Evolutionary conservation across 1,139 yeast genomes (phyloP), one percentile per base, ranked within the genome.

Genomic region (Suhomyces bokatorum): DNA sequence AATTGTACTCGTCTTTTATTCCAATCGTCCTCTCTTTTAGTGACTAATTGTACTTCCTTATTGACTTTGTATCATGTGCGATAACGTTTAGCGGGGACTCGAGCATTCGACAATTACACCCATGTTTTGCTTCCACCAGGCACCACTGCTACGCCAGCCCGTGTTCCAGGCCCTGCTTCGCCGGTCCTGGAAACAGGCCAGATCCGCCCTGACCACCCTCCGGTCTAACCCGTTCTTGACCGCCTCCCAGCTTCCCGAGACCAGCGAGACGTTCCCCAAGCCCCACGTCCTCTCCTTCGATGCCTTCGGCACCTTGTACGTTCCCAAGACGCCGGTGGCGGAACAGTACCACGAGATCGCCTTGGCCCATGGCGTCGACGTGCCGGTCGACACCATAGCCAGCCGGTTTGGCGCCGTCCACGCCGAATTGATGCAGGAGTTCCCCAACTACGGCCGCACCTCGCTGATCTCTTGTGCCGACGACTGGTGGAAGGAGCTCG

Each of bases 381-480:
- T 69, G 29, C 62, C 73, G 2, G 44, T 53, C 1, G 63, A 58
- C 2, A 52, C 56, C 3, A 65, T 73, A 16, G 58, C 53, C 15
- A 12, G 45, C 4, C 63, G 62, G 1, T 73, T 73, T 42, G 69
- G 75, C 2, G 14, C 22, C 3, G 50, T 62, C 1, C 66, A 70
- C 49, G 51, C 60, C 13, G 53, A 55, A 15, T 51, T 73, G 51
- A 46, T 53, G 15, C 34, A 51, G 14, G 50, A 63, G 43, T 77
- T 66, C 54, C 90, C 90, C 12, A 81, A 83, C 54, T 84, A 81
- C 55, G 91, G 91, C 1, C 80, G 79, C 48, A 50, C 55, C n/a
- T 36, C 37, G 0, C 55, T 57, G 8, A 58, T 71, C 16, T 33
- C 40, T 0, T 45, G 58, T 22, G 48, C 74, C 13, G 69, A 69